These are phyloP conservation scores for Tuber magnatum DNA, from an alignment of 495 filamentous ascomycete genomes.

Conservation along the genomic window DNA sequence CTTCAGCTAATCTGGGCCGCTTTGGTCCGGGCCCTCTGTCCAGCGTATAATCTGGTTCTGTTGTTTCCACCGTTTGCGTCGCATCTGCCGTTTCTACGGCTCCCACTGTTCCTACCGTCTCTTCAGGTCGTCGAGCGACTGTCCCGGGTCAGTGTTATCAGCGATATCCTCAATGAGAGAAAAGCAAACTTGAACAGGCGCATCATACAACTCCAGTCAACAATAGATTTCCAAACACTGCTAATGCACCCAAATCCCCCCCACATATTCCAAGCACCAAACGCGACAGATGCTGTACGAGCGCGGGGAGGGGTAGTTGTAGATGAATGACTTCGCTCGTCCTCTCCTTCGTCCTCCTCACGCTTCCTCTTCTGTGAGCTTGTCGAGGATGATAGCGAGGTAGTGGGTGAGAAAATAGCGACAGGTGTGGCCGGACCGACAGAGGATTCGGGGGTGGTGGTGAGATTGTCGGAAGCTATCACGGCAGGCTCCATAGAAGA, in stretches of 20 bases:
- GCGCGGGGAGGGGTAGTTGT: neutral
- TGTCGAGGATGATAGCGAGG: constrained; percentile 22
- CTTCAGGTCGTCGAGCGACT: neutral
- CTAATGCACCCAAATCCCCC: neutral
- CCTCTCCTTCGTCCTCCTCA: constrained; percentile 17
- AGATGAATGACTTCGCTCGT: neutral
- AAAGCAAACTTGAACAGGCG: neutral
- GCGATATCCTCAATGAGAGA: neutral
- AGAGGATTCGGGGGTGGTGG: constrained; percentile 20
- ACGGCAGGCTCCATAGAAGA: constrained; percentile 26
- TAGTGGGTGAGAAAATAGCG: constrained; percentile 8
- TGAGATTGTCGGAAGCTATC: constrained; percentile 17
- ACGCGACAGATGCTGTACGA: neutral
- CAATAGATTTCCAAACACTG: neutral
- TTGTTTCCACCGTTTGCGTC: neutral
- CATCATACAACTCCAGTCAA: constrained; percentile 3
- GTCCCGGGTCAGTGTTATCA: neutral
- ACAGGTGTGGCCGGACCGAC: constrained; percentile 26
- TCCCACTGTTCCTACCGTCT: neutral
- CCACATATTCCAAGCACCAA: neutral
- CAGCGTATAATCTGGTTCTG: neutral
- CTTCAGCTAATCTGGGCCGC: neutral
- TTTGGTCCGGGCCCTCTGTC: neutral
- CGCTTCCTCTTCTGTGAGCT: constrained; percentile 28
- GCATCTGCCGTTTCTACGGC: neutral